Conservation (phyloP, 805 yeast genomes). For the Hanseniaspora lachancei region DNA sequence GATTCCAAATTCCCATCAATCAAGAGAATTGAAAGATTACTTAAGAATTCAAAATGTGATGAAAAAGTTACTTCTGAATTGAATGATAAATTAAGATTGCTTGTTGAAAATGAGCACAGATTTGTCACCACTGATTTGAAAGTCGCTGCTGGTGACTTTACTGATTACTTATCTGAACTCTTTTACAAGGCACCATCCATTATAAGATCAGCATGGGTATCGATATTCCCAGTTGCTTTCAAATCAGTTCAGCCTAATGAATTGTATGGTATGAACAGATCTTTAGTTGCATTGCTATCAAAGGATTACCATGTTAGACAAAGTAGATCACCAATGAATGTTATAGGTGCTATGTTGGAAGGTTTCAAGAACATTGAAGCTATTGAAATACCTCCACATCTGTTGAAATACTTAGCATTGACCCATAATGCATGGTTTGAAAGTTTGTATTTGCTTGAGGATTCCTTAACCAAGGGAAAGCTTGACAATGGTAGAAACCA, state of each 20-base stretch:
- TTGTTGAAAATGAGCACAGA: slow-evolving; percentile 28
- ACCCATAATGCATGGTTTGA: slow-evolving; percentile 87
- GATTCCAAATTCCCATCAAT: slow-evolving; percentile 46
- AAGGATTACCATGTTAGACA: slow-evolving; percentile 91
- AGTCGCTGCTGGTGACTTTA: slow-evolving; percentile 45
- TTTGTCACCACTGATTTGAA: slow-evolving; percentile 23
- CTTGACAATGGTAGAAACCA: slow-evolving; percentile 61
- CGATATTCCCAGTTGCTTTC: slow-evolving; percentile 71
- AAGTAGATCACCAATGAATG: slow-evolving; percentile 73
- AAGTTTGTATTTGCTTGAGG: slow-evolving; percentile 72
- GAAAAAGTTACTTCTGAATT: slow-evolving; percentile 16
- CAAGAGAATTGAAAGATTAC: slow-evolving; percentile 25
- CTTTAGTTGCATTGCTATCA: slow-evolving; percentile 63
- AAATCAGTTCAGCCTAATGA: slow-evolving; percentile 64
- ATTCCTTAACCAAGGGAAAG: slow-evolving; percentile 43
- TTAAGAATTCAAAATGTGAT: slow-evolving; percentile 16
- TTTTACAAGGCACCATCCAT: slow-evolving; percentile 72
- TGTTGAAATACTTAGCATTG: slow-evolving; percentile 74
- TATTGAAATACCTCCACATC: slow-evolving; percentile 82
- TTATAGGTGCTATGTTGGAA: slow-evolving; percentile 67
- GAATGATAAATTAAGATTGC: slow-evolving; percentile 20
- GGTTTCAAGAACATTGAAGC: slow-evolving; percentile 66
- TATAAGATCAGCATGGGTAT: slow-evolving; percentile 72
- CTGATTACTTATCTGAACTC: slow-evolving; percentile 63
- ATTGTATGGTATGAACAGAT: slow-evolving; percentile 69